phyloP scores from a whole-genome alignment of 352 stramenopile genomes.

The Pythium brachiatum region DNA sequence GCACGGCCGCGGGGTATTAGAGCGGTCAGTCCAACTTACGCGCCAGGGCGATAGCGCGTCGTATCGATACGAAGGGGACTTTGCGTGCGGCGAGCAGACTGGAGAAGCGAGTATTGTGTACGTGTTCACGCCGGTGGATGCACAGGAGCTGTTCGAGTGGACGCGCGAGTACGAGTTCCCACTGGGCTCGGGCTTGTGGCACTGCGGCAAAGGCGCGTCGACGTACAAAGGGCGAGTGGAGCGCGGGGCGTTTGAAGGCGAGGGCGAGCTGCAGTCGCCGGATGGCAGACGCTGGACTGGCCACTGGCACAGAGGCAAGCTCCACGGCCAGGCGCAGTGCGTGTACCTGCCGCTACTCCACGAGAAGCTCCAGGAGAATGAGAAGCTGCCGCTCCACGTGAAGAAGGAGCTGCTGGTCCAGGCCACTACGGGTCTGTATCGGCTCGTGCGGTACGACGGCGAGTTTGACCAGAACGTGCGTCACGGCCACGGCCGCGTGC shows the following conservation, averaged over 20 bases:
- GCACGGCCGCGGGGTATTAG: constrained; percentile 53
- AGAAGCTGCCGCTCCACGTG: constrained; percentile 7
- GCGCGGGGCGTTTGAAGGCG: constrained; percentile 62
- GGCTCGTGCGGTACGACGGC: constrained; percentile 53
- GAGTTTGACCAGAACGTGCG: constrained; percentile 44
- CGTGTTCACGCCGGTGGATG: constrained; percentile 31
- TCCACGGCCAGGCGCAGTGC: constrained; percentile 45
- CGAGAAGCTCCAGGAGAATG: constrained; percentile 33
- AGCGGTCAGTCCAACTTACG: constrained; percentile 8
- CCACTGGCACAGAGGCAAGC: constrained; percentile 44
- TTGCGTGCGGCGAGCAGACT: constrained; percentile 42
- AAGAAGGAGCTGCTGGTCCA: constrained; percentile 12
- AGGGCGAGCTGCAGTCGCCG: constrained; percentile 46
- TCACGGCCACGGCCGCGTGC: constrained; percentile 42
- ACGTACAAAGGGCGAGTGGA: constrained; percentile 55
- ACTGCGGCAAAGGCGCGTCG: constrained; percentile 46
- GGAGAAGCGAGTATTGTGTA: constrained; percentile 43
- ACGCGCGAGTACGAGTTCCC: constrained; percentile 70
- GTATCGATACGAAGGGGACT: constrained; percentile 52
- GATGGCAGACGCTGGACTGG: constrained; percentile 59
- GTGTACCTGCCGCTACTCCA: constrained; percentile 54
- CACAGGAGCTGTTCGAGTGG: constrained; percentile 35
- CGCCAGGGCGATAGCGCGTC: not conserved
- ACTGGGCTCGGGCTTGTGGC: constrained; percentile 49
- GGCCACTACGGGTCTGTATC: constrained; percentile 42